These are phyloP conservation scores for Boletus pseudo-olivaceus DNA, from an alignment of 768 basidiomycete genomes.

Conservation along the genomic window DNA sequence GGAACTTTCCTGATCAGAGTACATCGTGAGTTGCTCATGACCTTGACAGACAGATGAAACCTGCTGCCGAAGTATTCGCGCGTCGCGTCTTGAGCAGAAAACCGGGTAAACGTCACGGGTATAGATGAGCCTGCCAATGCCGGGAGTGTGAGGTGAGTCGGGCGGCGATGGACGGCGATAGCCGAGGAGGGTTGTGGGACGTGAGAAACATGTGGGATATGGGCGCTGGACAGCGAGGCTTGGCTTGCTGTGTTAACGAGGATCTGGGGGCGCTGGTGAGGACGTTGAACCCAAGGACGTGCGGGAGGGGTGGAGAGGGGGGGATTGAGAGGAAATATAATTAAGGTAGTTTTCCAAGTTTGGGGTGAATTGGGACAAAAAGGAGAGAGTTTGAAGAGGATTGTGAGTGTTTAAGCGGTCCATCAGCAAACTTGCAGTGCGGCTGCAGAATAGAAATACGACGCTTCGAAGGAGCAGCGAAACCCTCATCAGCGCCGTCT, in stretches of 20 bases:
- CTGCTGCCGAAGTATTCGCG: neutral
- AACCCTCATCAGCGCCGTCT: conserved; percentile 34
- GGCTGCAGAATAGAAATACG: conserved; percentile 33
- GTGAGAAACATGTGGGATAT: neutral
- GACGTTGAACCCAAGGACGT: neutral
- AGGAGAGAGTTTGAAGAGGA: neutral
- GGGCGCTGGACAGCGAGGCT: neutral
- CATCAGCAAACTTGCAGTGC: conserved; percentile 27
- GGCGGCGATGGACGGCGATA: conserved; percentile 14
- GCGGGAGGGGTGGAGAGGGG: neutral
- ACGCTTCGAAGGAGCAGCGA: conserved; percentile 29
- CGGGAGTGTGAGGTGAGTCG: neutral
- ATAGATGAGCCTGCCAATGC: neutral
- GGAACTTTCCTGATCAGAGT: neutral
- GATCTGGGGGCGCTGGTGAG: neutral
- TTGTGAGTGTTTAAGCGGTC: conserved; percentile 10
- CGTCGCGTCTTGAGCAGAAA: neutral
- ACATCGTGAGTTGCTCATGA: neutral
- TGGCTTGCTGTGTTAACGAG: neutral
- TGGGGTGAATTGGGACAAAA: conserved; percentile 19
- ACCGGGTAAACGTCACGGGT: neutral
- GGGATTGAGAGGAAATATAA: conserved; percentile 4
- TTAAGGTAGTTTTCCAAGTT: neutral
- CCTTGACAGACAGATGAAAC: neutral
- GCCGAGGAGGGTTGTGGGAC: conserved; percentile 8